phyloP scores from a whole-genome alignment of 192 early-diverging fungal genomes.

The Coemansia sp. region DNA sequence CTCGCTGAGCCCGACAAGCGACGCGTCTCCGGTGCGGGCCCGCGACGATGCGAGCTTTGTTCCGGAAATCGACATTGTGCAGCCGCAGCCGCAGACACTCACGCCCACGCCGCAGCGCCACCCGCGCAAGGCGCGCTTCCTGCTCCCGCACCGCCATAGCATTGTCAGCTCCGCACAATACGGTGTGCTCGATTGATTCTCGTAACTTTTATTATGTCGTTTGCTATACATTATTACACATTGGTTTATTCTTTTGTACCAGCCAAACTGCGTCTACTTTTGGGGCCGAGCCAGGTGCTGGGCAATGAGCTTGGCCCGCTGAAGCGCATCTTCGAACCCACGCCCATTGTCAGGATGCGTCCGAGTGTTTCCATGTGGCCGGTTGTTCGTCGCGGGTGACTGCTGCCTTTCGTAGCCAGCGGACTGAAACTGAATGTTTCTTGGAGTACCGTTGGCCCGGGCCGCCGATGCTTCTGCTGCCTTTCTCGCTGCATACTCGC shows the following conservation, averaged over 20 bases:
- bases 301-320: slow-evolving; percentile 44
- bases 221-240: too few species aligned
- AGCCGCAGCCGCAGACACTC: neutral
- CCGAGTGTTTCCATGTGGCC: neutral
- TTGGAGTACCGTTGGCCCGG: slow-evolving; percentile 16
- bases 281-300: slow-evolving; percentile 33
- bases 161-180: slow-evolving; percentile 11
- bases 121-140: slow-evolving; percentile 20
- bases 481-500: slow-evolving; percentile 34
- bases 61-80: slow-evolving; percentile 21
- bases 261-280: neutral
- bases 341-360: slow-evolving; percentile 17
- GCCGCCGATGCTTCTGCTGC: slow-evolving; percentile 12
- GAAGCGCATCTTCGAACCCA: slow-evolving; percentile 38
- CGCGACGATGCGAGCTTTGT: slow-evolving; percentile 22
- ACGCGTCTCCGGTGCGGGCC: neutral
- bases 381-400: neutral
- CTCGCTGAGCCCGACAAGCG: slow-evolving; percentile 20
- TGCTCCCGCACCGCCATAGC: slow-evolving; percentile 30
- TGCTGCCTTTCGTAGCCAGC: slow-evolving; percentile 9
- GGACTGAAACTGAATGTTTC: slow-evolving; percentile 34
- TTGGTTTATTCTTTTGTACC: neutral
- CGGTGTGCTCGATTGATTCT: neutral
- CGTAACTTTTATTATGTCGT: neutral
- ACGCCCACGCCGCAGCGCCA: neutral